Evolutionary conservation across 441 rosid genomes (phyloP), one percentile per base, ranked within the genome.

Genomic region (Erysimum cheiri): DNA sequence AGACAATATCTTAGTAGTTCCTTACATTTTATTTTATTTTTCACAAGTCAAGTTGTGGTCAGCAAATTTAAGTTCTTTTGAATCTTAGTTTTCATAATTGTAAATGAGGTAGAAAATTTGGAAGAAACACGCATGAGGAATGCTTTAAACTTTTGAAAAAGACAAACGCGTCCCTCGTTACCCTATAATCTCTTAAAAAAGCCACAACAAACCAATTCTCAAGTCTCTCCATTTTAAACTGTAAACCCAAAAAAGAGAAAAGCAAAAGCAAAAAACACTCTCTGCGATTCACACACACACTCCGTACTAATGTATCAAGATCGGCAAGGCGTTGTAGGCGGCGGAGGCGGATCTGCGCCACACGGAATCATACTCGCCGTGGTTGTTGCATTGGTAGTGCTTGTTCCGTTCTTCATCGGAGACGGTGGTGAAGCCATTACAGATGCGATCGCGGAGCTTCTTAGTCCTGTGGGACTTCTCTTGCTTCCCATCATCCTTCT

Each of bases 361-460:
- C 97, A 89, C 60, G 97, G 95, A 19, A 41, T 91, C 75, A 77
- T 91, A 19, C 84, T 91, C 9, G 98, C 91, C 6, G 85, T 84
- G 3, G 93, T 91, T 0, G 91, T 91, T 3, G 84, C 76, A 71
- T 31, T 86, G 2, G 89, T 89, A 59, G 93, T 93, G 2, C 65
- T 84, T n/a, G 96, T 86, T 47, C 96, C 97, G 0, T 89, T 85
- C 75, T 55, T 89, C 54, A n/a, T 89, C 48, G 97, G 96, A 12
- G 97, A 93, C 80, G 81, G 85, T 28, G 96, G 93, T 0, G 93
- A 88, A 69, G 97, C 93, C 74, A 73, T 93, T 11, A 85, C 97
- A 1, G 92, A 86, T 13, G 91, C 83, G 59, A 85, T 93, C 43
- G 65, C 97, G 2, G 98, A 91, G 80, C 90, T 89, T 6, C 71